Evolutionary conservation across 2,329 filamentous ascomycete genomes (phyloP), one percentile per base, ranked within the genome.

Genomic region (Thielaviopsis euricoi): DNA sequence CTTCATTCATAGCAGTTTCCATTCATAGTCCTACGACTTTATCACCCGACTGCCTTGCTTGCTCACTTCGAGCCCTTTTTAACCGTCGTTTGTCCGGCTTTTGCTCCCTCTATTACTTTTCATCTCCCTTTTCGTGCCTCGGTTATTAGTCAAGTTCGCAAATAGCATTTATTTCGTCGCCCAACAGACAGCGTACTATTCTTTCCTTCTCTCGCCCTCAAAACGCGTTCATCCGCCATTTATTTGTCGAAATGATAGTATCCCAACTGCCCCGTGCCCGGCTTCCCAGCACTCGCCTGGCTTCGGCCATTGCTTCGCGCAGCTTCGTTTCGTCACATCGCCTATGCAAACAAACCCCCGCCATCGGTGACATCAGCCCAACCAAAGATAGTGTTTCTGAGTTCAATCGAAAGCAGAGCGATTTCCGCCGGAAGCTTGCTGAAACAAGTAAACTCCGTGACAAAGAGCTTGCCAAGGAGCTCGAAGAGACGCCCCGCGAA

Each of bases 391-490:
- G 81, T 62, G 83, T 87, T 63, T 76, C 83, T 56, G 76, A 78
- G 58, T 98, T 97, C 78, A 88, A 87, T 69, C 74, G 78, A 66
- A 88, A 86, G 71, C 90, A 95, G 74, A 85, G 85, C 71, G 78
- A 83, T 67, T 97, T 96, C 74, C 86, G 93, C 69, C 83, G 90
- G 71, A 81, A 86, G 69, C 75, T 95, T 66, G 79, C 83, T 65
- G 80, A 85, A 71, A 83, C 82, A 69, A 83, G 87, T 72, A 86
- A 85, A 75, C 86, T 87, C 73, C 81, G 57, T 17, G 46, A 56
- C 48, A 52, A 49, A 7, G 56, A 58, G 13, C 43, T 58, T 17
- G 57, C 53, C 40, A 53, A 55, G 17, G 57, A 61, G 9, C 53
- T 61, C 1, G 48, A 56, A 23, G 49, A 52, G 6, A 25, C 52